Percentiles rank a stretch among this genome's conserved stretches.
These are phyloP conservation scores for Ocimum tenuiflorum DNA, from an alignment of 257 asterid species.

Conservation along the genomic window DNA sequence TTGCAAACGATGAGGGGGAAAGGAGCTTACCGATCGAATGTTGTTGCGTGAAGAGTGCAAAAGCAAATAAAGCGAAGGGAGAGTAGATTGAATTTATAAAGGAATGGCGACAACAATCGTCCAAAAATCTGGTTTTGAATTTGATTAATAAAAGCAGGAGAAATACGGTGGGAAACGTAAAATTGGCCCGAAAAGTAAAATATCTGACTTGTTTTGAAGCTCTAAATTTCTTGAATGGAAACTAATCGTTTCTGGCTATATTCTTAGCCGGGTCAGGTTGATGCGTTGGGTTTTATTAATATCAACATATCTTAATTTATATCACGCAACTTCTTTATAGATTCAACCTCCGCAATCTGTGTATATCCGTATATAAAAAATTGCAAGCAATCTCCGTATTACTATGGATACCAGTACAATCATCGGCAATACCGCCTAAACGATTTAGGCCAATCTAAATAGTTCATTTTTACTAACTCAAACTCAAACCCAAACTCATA, in stretches of 20 bases:
- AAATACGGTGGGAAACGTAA: not conserved
- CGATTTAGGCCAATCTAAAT: too few species aligned
- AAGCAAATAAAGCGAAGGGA: conserved; percentile 17
- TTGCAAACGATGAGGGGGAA: conserved; percentile 8
- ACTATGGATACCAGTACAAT: too few species aligned
- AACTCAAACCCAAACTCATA: too few species aligned
- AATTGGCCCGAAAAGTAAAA: not conserved
- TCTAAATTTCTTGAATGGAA: not conserved
- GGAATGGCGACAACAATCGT: not conserved
- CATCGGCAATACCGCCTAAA: too few species aligned
- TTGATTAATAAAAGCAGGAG: not conserved
- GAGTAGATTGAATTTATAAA: conserved; percentile 10
- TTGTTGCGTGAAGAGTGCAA: conserved; percentile 25
- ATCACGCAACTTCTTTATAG: too few species aligned
- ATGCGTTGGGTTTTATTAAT: too few species aligned
- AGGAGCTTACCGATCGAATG: conserved; percentile 18
- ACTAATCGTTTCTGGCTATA: not conserved
- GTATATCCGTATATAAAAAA: too few species aligned
- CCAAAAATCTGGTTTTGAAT: conserved; percentile 7
- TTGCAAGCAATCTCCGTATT: too few species aligned
- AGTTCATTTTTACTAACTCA: too few species aligned
- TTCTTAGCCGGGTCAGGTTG: not conserved
- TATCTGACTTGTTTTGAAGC: not conserved
- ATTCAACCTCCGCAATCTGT: too few species aligned
- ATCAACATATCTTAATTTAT: too few species aligned